Base-by-base conservation (phyloP, 306 rosid genomes). In the Prunus padus region DNA sequence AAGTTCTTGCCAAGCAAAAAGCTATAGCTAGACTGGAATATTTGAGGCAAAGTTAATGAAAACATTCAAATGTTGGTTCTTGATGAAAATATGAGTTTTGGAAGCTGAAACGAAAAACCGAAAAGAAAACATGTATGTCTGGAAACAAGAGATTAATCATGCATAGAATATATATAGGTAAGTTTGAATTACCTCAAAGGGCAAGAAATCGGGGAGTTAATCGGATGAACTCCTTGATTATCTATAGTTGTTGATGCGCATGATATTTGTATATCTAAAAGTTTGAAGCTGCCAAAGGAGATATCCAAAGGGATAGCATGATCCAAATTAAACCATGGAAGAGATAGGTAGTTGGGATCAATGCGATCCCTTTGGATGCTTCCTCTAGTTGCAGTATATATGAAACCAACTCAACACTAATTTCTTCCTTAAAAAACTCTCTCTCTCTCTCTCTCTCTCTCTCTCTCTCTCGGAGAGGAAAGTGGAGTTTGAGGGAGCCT, bases 311-410 rank as follows among this genome's bases (percentile, higher is more conserved):
- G 81, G 85, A 86, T 80, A 76, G 89, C 89, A 86, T 86, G 89
- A 86, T 86, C 87, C 83, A 30, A 77, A 83, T 46, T 72, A 26
- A 57, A 20, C 20, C 16, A 1, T 12, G 15, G 30, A 3, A 22
- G 11, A n/a, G n/a, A 26, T 37, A n/a, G 67, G 19, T 8, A 68
- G 60, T 47, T 74, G 14, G 87, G 87, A 84, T 84, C 87, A 84
- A 83, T 83, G 87, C 87, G 87, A 83, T 83, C 87, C 87, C 87
- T 83, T 83, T 83, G 87, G 87, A 83, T 83, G 84, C 83, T 59
- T 83, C 83, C 87, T 86, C 68, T 31, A 75, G 83, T 19, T 67
- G 82, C 81, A 80, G 67, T 51, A 30, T 55, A 40, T 42, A 42
- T 44, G 52, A 76, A 56, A 72, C 76, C 45, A 67, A n/a, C 67